Percentiles rank a stretch among this genome's conserved stretches.
Conservation (phyloP, 2,329 filamentous ascomycete species). For the Beauveria sp. region DNA sequence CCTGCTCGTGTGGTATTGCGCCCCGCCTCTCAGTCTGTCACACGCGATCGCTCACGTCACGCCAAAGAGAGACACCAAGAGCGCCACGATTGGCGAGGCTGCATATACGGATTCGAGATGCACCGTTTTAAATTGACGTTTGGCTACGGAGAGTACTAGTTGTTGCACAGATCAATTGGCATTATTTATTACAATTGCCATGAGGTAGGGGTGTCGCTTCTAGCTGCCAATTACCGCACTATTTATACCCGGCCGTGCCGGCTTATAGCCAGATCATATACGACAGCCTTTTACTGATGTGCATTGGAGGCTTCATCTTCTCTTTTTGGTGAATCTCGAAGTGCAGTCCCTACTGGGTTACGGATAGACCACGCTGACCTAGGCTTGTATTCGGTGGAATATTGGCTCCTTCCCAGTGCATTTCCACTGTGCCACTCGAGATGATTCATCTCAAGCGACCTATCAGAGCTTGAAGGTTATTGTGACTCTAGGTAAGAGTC, state of each 20-base stretch:
- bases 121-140: constrained; percentile 1
- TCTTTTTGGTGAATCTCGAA: too few species aligned
- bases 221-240: too few species aligned
- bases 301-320: too few species aligned
- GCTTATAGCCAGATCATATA: too few species aligned
- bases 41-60: neutral
- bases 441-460: constrained; percentile 6
- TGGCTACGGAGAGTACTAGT: neutral
- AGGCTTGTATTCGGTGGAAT: neutral
- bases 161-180: neutral
- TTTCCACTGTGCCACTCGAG: neutral
- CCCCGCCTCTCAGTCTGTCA: neutral
- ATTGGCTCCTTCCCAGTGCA: too few species aligned
- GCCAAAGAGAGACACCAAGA: neutral
- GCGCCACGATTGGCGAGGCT: neutral
- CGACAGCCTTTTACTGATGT: too few species aligned
- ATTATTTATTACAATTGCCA: neutral
- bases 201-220: too few species aligned
- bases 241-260: too few species aligned
- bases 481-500: neutral
- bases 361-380: too few species aligned
- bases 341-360: neutral
- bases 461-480: neutral
- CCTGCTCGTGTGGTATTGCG: neutral
- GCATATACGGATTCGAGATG: neutral